phyloP scores from a whole-genome alignment of 441 rosid species.

The Populus trichocarpa region DNA sequence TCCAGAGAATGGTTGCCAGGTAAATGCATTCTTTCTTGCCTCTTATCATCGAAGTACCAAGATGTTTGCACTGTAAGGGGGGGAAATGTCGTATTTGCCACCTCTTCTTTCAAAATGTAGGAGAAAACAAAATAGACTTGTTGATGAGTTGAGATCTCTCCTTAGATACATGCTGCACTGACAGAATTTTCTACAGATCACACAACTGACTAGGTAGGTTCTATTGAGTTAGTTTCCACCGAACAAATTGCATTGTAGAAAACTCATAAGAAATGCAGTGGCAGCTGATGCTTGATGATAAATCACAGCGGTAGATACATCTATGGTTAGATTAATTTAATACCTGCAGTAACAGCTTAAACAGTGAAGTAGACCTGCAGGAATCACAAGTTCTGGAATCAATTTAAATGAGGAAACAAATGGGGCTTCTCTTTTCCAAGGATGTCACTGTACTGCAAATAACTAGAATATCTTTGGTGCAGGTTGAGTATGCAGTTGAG shows the following conservation, averaged over 20 bases:
- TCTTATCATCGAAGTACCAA: too few species aligned
- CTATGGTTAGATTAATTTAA: not conserved
- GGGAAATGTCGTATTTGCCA: too few species aligned
- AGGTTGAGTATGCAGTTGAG: slow-evolving; percentile 69
- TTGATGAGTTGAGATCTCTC: too few species aligned
- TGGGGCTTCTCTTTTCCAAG: not conserved
- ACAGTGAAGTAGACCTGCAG: not conserved
- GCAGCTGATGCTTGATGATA: not conserved
- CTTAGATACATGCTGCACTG: too few species aligned
- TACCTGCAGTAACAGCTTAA: not conserved
- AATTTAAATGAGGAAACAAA: too few species aligned
- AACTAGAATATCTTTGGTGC: slow-evolving; percentile 6
- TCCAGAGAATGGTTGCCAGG: slow-evolving; percentile 53
- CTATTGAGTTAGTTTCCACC: too few species aligned
- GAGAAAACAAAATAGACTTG: too few species aligned
- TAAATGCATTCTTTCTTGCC: slow-evolving; percentile 10
- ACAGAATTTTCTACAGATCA: too few species aligned
- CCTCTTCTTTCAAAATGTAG: too few species aligned
- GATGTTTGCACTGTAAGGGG: too few species aligned
- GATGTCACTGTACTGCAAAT: not conserved
- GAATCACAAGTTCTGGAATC: not conserved
- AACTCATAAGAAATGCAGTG: not conserved
- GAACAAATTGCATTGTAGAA: not conserved
- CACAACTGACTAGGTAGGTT: too few species aligned
- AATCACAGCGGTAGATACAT: not conserved